Percentiles rank a stretch among this genome's conserved stretches.
Evolutionary conservation across 345 rosid genomes (phyloP).

Genomic region (Punica granatum): DNA sequence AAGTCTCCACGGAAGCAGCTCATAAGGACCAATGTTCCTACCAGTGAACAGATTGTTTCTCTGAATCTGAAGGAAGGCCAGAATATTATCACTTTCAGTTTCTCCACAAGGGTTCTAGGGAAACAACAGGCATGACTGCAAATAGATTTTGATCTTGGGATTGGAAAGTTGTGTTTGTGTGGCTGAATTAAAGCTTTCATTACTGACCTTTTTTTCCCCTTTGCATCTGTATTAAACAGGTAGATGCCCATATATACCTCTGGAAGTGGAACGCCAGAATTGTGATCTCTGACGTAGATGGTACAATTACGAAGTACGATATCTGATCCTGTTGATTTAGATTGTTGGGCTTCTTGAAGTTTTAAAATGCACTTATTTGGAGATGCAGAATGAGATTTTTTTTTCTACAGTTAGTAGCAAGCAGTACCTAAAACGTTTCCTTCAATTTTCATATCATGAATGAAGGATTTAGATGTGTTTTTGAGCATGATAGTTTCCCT

Average conservation of each 20-base stretch:
- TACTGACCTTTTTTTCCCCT: constrained; percentile 8
- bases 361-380: background rate
- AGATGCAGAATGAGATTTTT: background rate
- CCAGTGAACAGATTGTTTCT: constrained; percentile 81
- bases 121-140: constrained; percentile 59
- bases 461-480: background rate
- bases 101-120: constrained; percentile 83
- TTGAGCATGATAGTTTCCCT: background rate
- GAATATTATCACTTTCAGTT: constrained; percentile 76
- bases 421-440: background rate
- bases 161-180: background rate
- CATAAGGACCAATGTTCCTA: constrained; percentile 73
- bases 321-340: constrained; percentile 3
- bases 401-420: background rate
- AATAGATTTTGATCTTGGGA: background rate
- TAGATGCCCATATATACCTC: constrained; percentile 82
- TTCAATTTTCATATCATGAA: background rate
- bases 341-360: background rate
- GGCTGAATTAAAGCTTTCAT: background rate
- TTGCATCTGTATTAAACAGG: constrained; percentile 33
- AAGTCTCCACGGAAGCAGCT: constrained; percentile 61
- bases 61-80: constrained; percentile 90
- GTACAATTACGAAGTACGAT: constrained; percentile 86
- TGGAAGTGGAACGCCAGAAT: constrained; percentile 94
- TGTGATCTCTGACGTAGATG: constrained; percentile 93